Conservation (phyloP, 2,329 filamentous ascomycete genomes). For the Xylariaceae sp. region DNA sequence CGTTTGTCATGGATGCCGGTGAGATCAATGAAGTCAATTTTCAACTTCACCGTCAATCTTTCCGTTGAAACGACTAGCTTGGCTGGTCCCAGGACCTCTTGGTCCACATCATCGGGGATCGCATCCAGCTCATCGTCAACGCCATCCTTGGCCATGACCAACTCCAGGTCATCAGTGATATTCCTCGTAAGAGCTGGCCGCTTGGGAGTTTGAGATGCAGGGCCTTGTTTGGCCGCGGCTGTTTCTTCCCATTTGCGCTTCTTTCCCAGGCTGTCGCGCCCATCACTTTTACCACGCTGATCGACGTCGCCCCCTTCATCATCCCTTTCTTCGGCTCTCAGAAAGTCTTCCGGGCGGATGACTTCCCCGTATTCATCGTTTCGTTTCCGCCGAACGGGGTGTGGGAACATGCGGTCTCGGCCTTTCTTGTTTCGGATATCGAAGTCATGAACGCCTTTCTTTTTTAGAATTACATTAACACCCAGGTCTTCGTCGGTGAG, state of each 20-base stretch:
- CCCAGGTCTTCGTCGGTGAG: slow-evolving; percentile 87
- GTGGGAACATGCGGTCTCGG: slow-evolving; percentile 86
- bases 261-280: slow-evolving; percentile 70
- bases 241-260: slow-evolving; percentile 89
- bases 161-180: slow-evolving; percentile 44
- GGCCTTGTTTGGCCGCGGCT: slow-evolving; percentile 41
- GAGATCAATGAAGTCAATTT: slow-evolving; percentile 87
- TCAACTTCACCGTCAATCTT: slow-evolving; percentile 64
- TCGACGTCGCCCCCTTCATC: slow-evolving; percentile 62
- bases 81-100: slow-evolving; percentile 58
- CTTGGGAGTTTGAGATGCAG: slow-evolving; percentile 52
- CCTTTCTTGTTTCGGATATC: slow-evolving; percentile 89
- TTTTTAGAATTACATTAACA: slow-evolving; percentile 83
- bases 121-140: slow-evolving; percentile 54
- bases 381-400: slow-evolving; percentile 73
- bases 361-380: slow-evolving; percentile 91
- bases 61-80: slow-evolving; percentile 67
- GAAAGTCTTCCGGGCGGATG: slow-evolving; percentile 89
- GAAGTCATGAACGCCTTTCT: slow-evolving; percentile 88
- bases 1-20: slow-evolving; percentile 89
- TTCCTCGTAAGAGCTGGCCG: slow-evolving; percentile 48
- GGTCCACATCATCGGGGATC: slow-evolving; percentile 53
- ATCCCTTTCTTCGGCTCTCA: slow-evolving; percentile 87
- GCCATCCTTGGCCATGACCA: slow-evolving; percentile 36
- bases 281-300: slow-evolving; percentile 45